Percentiles rank a stretch among this genome's conserved stretches.
Conservation (phyloP, 169 alveolate genomes). For the Eimeria maxima region DNA sequence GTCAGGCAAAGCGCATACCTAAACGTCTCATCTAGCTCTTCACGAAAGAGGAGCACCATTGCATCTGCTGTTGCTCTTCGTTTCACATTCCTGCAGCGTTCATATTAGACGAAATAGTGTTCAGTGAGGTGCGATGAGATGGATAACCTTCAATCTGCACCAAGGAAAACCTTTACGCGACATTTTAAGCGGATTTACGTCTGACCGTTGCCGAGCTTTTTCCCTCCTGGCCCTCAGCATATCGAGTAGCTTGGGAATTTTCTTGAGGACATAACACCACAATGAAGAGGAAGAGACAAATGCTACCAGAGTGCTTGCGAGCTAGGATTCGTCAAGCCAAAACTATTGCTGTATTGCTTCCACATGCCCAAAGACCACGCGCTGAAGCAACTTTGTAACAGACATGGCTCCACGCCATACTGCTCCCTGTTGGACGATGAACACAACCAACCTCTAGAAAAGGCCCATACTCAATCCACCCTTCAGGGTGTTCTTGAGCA, state of each 20-base stretch:
- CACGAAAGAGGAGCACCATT: constrained; percentile 71
- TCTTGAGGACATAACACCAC: neutral
- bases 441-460: constrained; percentile 57
- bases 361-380: no score
- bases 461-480: constrained; percentile 73
- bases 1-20: constrained; percentile 4
- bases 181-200: neutral
- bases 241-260: constrained; percentile 59
- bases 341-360: no score
- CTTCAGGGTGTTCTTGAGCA: constrained; percentile 78
- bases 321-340: neutral
- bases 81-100: constrained; percentile 19
- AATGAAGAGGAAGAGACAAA: neutral
- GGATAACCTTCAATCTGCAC: neutral
- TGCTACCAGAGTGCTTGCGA: neutral
- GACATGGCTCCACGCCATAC: no score
- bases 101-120: neutral
- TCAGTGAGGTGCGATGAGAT: neutral
- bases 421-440: neutral
- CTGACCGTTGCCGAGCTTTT: constrained; percentile 61
- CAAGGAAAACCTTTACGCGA: neutral
- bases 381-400: no score
- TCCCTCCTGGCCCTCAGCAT: constrained; percentile 63
- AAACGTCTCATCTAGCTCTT: constrained; percentile 80
- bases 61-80: constrained; percentile 77